Evolutionary conservation across 495 filamentous ascomycete genomes (phyloP), one percentile per base, ranked within the genome.

Genomic region (Neurospora pannonica): DNA sequence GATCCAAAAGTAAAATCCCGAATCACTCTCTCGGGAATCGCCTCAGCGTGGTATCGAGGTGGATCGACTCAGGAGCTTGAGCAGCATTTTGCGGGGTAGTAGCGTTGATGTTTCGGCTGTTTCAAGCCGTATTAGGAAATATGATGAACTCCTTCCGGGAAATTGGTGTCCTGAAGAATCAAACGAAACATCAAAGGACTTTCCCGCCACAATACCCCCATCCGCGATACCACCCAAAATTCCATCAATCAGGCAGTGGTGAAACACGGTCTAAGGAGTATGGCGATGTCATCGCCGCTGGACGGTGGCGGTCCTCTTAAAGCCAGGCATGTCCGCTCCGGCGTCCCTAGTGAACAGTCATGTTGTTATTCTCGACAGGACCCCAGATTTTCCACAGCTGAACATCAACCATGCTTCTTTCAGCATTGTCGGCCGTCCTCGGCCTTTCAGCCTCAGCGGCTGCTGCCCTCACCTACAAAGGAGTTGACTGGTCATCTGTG

Each of bases 401-500:
- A 62, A 62, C 54, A 37, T 8, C 21, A 46, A 75, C 42, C 5
- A 82, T 79, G 78, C 70, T 76, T 34, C 54, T 77, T 62, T 71
- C 72, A 7, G 43, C 39, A 19, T 42, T 80, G 2, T 38, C 74
- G 13, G 73, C 75, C 21, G 7, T 75, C 37, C 75, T 77, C 42
- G 74, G 77, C 71, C 48, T 80, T 24, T 72, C 76, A 17, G 71
- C 70, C 28, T 67, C 54, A 67, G 79, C 73, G 2, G 70, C 77
- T 60, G 82, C 89, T 17, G 85, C 86, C 28, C 85, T 93, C 11
- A 86, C 86, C 5, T 89, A 90, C 80, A 89, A 87, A 75, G 91
- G 92, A 3, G 90, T 91, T 2, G 92, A 94, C 79, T 93, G 92
- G 86, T 92, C 90, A 5, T 94, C 92, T 0, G 83, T 92, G 2